phyloP scores from a whole-genome alignment of 2,329 filamentous ascomycete genomes.

The Aspergillus alliaceus region DNA sequence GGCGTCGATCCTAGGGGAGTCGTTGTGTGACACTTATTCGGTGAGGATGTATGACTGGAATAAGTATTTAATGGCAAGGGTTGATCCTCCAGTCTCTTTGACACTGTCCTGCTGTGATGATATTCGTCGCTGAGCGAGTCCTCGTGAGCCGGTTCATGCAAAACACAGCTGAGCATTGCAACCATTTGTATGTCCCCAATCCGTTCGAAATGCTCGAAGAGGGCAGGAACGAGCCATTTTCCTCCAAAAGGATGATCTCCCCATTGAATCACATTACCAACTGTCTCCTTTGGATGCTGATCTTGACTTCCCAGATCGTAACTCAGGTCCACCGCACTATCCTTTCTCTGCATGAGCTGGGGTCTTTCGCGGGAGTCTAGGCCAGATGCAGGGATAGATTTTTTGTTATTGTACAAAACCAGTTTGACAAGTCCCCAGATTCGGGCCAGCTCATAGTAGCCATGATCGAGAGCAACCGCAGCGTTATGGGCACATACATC shows the following conservation, averaged over 20 bases:
- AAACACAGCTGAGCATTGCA: slow-evolving; percentile 63
- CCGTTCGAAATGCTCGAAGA: slow-evolving; percentile 61
- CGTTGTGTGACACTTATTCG: slow-evolving; percentile 43
- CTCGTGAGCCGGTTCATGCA: slow-evolving; percentile 51
- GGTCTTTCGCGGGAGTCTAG: slow-evolving; percentile 67
- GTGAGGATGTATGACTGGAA: slow-evolving; percentile 42
- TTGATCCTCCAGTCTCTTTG: slow-evolving; percentile 45
- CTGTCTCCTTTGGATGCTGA: slow-evolving; percentile 34
- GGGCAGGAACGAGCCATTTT: slow-evolving; percentile 56
- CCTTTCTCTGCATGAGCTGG: slow-evolving; percentile 42
- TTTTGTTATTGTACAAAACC: slow-evolving; percentile 74
- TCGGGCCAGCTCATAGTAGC: slow-evolving; percentile 69
- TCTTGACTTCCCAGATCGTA: slow-evolving; percentile 33
- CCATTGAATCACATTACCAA: slow-evolving; percentile 54
- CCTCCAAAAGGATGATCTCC: slow-evolving; percentile 57
- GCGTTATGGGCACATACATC: slow-evolving; percentile 85
- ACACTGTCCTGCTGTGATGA: slow-evolving; percentile 12
- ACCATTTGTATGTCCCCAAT: slow-evolving; percentile 65
- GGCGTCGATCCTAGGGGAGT: slow-evolving; percentile 33
- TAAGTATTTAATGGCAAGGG: slow-evolving; percentile 51
- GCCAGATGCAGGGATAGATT: slow-evolving; percentile 61
- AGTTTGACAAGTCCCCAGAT: slow-evolving; percentile 82
- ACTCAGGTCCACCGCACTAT: slow-evolving; percentile 33
- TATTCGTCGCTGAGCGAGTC: slow-evolving; percentile 27
- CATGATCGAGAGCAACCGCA: slow-evolving; percentile 69